Percentiles rank a stretch among this genome's conserved stretches.
phyloP scores from a whole-genome alignment of 1,284 basidiomycete genomes.

The Ganoderma lingzhi region DNA sequence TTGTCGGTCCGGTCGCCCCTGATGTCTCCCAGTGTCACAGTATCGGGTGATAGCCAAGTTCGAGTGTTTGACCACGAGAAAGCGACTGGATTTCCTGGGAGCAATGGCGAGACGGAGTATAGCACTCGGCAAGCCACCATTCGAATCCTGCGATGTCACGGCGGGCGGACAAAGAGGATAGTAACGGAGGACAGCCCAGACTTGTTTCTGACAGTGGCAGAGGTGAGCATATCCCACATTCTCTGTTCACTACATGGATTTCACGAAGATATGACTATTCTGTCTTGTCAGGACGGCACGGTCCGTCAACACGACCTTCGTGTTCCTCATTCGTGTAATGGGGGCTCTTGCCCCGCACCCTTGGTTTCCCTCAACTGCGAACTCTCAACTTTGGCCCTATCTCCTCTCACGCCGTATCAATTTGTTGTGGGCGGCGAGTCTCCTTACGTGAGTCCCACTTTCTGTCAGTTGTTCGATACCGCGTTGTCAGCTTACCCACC shows the following conservation, averaged over 20 bases:
- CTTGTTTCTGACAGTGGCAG: conserved; percentile 86
- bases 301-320: conserved; percentile 91
- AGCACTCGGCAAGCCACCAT: conserved; percentile 54
- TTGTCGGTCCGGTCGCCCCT: background rate
- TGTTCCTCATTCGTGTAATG: conserved; percentile 66
- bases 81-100: conserved; percentile 49
- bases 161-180: conserved; percentile 79
- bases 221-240: conserved; percentile 53
- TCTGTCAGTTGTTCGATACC: no score
- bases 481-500: background rate
- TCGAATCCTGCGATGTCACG: conserved; percentile 74
- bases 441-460: conserved; percentile 59
- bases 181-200: conserved; percentile 86
- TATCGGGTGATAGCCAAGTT: conserved; percentile 83
- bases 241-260: background rate
- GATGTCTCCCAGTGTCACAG: conserved; percentile 61
- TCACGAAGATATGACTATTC: background rate
- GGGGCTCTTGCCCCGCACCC: conserved; percentile 68
- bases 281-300: conserved; percentile 61
- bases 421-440: conserved; percentile 80
- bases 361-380: conserved; percentile 67
- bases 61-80: conserved; percentile 81
- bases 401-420: conserved; percentile 76
- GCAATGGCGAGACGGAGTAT: conserved; percentile 48
- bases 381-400: conserved; percentile 71